Base-by-base conservation (phyloP, 2,329 filamentous ascomycete genomes). In the Aquanectria penicillioides region DNA sequence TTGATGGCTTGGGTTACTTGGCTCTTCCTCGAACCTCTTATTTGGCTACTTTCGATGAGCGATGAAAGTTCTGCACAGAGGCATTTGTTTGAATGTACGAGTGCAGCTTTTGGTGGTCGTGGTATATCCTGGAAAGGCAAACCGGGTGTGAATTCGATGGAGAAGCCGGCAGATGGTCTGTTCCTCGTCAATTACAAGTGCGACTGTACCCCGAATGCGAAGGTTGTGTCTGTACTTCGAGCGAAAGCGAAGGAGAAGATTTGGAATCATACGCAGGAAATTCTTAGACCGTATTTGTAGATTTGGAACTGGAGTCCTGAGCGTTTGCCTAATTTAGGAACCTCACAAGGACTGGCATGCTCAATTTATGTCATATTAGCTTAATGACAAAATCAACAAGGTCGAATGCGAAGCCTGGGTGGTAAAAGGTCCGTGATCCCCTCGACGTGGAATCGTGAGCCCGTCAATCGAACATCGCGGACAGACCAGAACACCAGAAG, bases 31-130 rank as follows among this genome's bases (percentile, higher is more conserved):
- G 69, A 73, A 48, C 74, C 69, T 0, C 55, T 77, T 18, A 68
- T 77, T 20, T 5, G 15, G 2, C 43, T 76, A 0, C 58, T 78
- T 8, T 59, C 64, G 3, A 52, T 70, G 4, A 69, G 57, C 23
- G 56, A 73, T n/a, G 70, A 77, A n/a, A 71, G 66, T 44, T 72
- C 72, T 23, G 75, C 53, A 3, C 73, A 77, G 55, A 69, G 73
- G 15, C 50, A 77, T 31, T 48, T 77, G 57, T 77, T 77, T 48
- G 65, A 72, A 29, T 61, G 72, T 41, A 77, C 75, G 2, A 77
- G 72, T 48, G 72, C 74, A 57, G 68, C 64, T 9, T 77, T 72
- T 65, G 75, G 75, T 3, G 75, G 75, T 7, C 68, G 62, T 10
- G 74, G 75, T 1, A 64, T 73, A 5, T 63, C 69, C 2, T 77